Conservation (phyloP, 345 rosid species). For the Acer campestre region DNA sequence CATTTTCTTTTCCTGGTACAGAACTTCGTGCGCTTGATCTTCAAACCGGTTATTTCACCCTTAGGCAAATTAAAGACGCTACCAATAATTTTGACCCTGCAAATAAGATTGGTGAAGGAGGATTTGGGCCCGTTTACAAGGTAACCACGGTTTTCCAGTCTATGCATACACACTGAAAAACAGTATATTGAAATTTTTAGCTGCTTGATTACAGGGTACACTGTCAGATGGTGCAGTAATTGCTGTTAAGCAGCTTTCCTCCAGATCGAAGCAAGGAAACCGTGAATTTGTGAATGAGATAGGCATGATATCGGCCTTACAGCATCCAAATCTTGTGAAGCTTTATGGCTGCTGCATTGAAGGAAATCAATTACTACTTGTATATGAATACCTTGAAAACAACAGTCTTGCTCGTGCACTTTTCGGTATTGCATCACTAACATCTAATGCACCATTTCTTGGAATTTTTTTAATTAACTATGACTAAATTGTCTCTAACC, state of each 20-base stretch:
- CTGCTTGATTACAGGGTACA: slow-evolving; percentile 46
- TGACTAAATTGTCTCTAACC: background rate
- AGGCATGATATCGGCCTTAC: slow-evolving; percentile 75
- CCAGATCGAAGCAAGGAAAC: slow-evolving; percentile 74
- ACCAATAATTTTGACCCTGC: slow-evolving; percentile 71
- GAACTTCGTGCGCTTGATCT: slow-evolving; percentile 70
- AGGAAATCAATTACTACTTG: slow-evolving; percentile 61
- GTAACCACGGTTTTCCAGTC: slow-evolving; percentile 29
- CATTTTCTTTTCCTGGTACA: slow-evolving; percentile 20
- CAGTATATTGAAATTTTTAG: background rate
- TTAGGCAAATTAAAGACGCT: slow-evolving; percentile 74
- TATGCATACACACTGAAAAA: background rate
- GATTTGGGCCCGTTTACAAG: slow-evolving; percentile 94
- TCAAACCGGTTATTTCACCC: slow-evolving; percentile 73
- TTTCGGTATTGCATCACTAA: slow-evolving; percentile 42
- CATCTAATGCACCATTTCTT: background rate
- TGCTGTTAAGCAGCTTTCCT: slow-evolving; percentile 73
- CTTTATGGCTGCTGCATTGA: slow-evolving; percentile 66
- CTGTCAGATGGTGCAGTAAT: slow-evolving; percentile 53
- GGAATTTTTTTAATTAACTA: too few relatives aligned
- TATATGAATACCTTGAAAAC: slow-evolving; percentile 70
- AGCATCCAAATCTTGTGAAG: slow-evolving; percentile 68
- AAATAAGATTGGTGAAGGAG: slow-evolving; percentile 93
- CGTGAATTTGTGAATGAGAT: slow-evolving; percentile 70
- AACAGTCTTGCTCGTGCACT: slow-evolving; percentile 67